Conservation (phyloP, 495 filamentous ascomycete species). For the Talaromyces thailandensis region DNA sequence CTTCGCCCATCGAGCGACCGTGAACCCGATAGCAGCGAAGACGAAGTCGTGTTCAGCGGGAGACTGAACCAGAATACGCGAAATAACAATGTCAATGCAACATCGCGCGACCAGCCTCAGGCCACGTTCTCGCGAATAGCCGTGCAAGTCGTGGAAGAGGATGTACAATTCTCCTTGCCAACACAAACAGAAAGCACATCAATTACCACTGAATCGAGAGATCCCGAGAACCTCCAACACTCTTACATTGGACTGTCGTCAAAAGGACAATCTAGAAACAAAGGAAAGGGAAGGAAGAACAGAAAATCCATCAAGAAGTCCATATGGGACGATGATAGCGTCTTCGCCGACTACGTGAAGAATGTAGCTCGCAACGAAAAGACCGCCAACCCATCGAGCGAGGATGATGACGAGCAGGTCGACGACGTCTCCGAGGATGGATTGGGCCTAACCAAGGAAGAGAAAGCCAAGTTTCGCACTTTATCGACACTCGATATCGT, state of each 20-base stretch:
- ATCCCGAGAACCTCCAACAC: neutral
- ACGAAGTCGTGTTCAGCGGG: slow-evolving; percentile 36
- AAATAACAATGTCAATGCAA: neutral
- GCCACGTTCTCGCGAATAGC: neutral
- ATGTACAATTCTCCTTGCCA: neutral
- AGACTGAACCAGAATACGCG: slow-evolving; percentile 13
- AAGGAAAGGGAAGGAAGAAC: slow-evolving; percentile 4
- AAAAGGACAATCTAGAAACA: neutral
- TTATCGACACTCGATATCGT: neutral
- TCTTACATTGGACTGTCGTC: neutral
- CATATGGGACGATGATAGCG: slow-evolving; percentile 33
- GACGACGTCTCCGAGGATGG: neutral
- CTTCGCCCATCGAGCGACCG: neutral
- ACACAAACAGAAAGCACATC: neutral
- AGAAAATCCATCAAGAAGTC: slow-evolving; percentile 3
- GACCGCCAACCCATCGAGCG: neutral
- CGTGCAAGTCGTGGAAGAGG: neutral
- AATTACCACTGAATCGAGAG: neutral
- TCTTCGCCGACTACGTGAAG: slow-evolving; percentile 66
- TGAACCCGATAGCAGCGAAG: slow-evolving; percentile 18
- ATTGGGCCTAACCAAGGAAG: neutral
- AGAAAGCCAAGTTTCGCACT: neutral
- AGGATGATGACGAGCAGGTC: neutral
- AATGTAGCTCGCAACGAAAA: slow-evolving; percentile 43
- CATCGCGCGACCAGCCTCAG: neutral